Evolutionary conservation across 768 basidiomycete species (phyloP).

Genomic region (Lactifluus pinguis): DNA sequence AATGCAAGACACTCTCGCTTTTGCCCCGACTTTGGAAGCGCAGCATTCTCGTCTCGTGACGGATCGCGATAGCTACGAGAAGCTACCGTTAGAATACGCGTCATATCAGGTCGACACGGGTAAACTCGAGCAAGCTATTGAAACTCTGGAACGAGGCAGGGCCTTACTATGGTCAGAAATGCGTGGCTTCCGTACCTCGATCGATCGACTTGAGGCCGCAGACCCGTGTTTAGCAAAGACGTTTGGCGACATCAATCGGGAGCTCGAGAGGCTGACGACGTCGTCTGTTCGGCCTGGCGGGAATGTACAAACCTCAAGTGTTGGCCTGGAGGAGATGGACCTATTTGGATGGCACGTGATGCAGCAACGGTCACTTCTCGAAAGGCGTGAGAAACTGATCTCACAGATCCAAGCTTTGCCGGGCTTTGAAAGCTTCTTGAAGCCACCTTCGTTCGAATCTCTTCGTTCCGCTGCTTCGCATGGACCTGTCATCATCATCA

Average conservation of each 20-base stretch:
- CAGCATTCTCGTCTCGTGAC: background rate
- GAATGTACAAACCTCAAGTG: background rate
- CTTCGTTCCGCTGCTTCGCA: background rate
- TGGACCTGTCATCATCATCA: constrained; percentile 1
- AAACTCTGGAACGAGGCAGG: background rate
- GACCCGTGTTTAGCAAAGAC: background rate
- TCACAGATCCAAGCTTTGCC: background rate
- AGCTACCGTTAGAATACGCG: background rate
- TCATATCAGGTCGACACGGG: background rate
- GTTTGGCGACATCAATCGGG: background rate
- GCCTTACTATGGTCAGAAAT: background rate
- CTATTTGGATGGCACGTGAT: background rate
- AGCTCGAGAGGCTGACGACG: background rate
- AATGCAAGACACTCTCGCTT: background rate
- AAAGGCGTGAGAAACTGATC: background rate
- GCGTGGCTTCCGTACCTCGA: background rate
- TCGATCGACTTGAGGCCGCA: background rate
- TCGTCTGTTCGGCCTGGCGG: background rate
- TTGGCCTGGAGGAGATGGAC: background rate
- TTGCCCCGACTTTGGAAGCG: background rate
- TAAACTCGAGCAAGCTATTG: background rate
- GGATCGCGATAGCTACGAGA: background rate
- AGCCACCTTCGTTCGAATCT: background rate
- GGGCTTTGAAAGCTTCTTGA: background rate
- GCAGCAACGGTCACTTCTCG: background rate